Evolutionary conservation across 495 filamentous ascomycete genomes (phyloP), one percentile per base, ranked within the genome.

Genomic region (Penicillium parvum): DNA sequence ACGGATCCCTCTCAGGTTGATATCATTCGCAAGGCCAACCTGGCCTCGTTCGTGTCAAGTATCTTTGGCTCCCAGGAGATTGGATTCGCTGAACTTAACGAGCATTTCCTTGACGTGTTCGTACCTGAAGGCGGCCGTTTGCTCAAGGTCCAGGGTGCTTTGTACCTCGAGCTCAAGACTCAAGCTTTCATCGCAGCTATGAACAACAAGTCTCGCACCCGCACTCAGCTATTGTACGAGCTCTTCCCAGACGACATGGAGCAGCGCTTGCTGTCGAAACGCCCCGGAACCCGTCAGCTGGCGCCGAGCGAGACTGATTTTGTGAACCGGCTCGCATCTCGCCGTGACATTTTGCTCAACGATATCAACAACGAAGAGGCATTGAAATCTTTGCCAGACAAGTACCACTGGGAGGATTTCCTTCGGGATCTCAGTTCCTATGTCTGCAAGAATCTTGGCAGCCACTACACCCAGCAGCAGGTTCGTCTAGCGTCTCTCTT

Each of bases 91-190:
- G 86, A 94, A 53, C 68, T 95, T 25, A 88, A 95, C 53, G 85
- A 92, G 18, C 75, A 84, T 49, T 95, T 95, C 52, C 73, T 94
- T 16, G 79, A 86, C 29, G 88, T 88, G 0, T 95, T 96, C 55
- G 78, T 95, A 3, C 82, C 85, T 0, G 82, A 88, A 43, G 82
- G 84, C 11, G 76, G 77, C n/a, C 74, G 79, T 4, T 57, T 95
- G 23, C 68, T 87, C 12, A 85, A 85, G 38, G 81, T 78, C 34
- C 80, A 83, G 47, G 83, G 81, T 9, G 77, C 83, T 18, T 50
- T 96, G 18, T 86, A 86, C 49, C 69, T 96, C 12, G 84, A 88
- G 41, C 71, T 96, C 12, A 96, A 95, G 60, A 95, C 90, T 1
- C 87, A 94, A 45, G 80, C 83, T 7, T 86, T 90, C 47, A 83